phyloP scores from a whole-genome alignment of 306 rosid species.

The Cucurbita argyrosperma region DNA sequence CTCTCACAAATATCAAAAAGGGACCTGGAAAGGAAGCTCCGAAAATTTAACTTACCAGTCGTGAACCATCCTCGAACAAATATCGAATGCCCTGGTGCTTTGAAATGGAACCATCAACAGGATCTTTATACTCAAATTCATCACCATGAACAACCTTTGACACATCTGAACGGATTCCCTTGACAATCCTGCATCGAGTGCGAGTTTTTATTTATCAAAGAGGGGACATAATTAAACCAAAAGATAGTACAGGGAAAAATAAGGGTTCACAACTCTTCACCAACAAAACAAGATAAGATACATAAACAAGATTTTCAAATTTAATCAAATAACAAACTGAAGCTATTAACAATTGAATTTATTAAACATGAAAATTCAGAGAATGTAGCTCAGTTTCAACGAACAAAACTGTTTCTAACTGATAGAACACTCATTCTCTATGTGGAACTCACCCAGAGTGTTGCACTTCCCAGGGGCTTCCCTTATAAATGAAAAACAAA shows the following conservation, averaged over 20 bases:
- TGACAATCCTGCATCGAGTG: constrained; percentile 39
- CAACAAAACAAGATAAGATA: neutral
- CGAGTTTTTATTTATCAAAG: neutral
- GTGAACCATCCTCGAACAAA: constrained; percentile 92
- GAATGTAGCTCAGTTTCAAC: neutral
- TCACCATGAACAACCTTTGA: constrained; percentile 57
- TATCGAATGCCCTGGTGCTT: constrained; percentile 96
- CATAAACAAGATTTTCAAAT: neutral
- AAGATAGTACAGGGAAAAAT: neutral
- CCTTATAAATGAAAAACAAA: neutral
- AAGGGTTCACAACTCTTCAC: neutral
- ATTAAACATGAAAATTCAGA: neutral
- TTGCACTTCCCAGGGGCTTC: neutral
- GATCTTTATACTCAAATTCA: constrained; percentile 92
- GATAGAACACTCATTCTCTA: neutral
- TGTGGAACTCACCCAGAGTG: neutral
- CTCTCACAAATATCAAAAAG: neutral
- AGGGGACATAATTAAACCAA: neutral
- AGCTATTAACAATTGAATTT: neutral
- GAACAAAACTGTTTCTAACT: neutral
- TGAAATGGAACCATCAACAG: constrained; percentile 84
- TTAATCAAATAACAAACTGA: neutral
- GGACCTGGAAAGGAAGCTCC: neutral
- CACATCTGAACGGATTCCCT: constrained; percentile 57
- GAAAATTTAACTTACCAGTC: constrained; percentile 56